phyloP scores from a whole-genome alignment of 2,329 filamentous ascomycete species.

The Curvularia spicifera region DNA sequence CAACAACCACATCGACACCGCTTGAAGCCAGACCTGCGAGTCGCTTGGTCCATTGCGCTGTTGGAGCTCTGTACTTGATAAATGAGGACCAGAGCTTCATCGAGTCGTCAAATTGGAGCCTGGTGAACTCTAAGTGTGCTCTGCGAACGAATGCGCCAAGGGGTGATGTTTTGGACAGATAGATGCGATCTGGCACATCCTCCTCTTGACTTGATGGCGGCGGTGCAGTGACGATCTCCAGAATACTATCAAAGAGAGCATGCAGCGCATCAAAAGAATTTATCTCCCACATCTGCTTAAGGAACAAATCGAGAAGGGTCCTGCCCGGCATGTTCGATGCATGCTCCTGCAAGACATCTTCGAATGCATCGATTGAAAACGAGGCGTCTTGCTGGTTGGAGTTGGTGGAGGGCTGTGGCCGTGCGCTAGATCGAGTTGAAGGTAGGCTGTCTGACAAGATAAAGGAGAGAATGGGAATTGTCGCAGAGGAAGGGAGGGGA shows the following conservation, averaged over 20 bases:
- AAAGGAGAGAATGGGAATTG: slow-evolving; percentile 78
- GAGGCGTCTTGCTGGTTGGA: slow-evolving; percentile 45
- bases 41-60: slow-evolving; percentile 65
- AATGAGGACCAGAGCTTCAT: slow-evolving; percentile 83
- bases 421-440: slow-evolving; percentile 29
- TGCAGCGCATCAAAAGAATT: slow-evolving; percentile 83
- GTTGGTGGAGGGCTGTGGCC: slow-evolving; percentile 25
- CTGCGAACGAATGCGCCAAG: slow-evolving; percentile 81
- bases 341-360: slow-evolving; percentile 54
- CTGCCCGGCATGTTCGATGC: slow-evolving; percentile 70
- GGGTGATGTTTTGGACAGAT: slow-evolving; percentile 75
- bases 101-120: slow-evolving; percentile 79
- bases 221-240: slow-evolving; percentile 62
- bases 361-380: slow-evolving; percentile 52
- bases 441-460: slow-evolving; percentile 71
- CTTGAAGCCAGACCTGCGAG: slow-evolving; percentile 37
- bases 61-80: slow-evolving; percentile 79
- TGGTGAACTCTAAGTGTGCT: slow-evolving; percentile 77
- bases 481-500: slow-evolving; percentile 70
- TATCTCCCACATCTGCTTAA: slow-evolving; percentile 82
- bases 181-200: slow-evolving; percentile 54
- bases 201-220: slow-evolving; percentile 31
- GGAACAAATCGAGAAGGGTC: slow-evolving; percentile 85
- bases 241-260: slow-evolving; percentile 71
- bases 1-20: slow-evolving; percentile 66